Evolutionary conservation across 768 basidiomycete species (phyloP).

Genomic region (Psilocybe tampanensis): DNA sequence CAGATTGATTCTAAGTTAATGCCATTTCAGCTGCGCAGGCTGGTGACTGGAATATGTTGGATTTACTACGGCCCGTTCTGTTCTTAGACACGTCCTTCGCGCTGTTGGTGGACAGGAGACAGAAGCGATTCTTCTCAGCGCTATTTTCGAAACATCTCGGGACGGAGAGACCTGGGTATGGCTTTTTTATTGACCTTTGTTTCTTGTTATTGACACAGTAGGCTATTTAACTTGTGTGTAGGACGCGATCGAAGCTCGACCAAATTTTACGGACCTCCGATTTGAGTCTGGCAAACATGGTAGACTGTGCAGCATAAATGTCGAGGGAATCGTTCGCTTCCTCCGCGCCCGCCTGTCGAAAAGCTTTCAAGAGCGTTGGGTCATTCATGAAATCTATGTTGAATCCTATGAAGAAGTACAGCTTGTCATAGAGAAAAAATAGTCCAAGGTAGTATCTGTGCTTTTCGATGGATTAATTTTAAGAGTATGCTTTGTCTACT

Average conservation of each 20-base stretch:
- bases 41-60: slow-evolving; percentile 32
- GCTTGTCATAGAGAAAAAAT: no score
- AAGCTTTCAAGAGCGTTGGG: slow-evolving; percentile 15
- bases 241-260: no score
- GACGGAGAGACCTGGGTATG: slow-evolving; percentile 22
- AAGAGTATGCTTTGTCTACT: no score
- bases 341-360: slow-evolving; percentile 16
- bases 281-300: neutral
- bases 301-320: neutral
- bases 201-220: neutral
- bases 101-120: slow-evolving; percentile 26
- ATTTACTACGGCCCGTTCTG: slow-evolving; percentile 18
- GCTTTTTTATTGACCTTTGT: neutral
- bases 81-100: slow-evolving; percentile 22
- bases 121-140: slow-evolving; percentile 9
- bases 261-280: no score
- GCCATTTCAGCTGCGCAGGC: slow-evolving; percentile 24
- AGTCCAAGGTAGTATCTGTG: no score
- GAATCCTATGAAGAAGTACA: no score
- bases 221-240: no score
- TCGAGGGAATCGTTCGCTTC: neutral
- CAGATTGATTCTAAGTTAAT: neutral
- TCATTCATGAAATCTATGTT: slow-evolving; percentile 18
- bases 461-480: no score
- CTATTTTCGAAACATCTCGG: slow-evolving; percentile 17